Evolutionary conservation across 352 stramenopile genomes (phyloP), one percentile per base, ranked within the genome.

Genomic region (Globisporangium nagaii): DNA sequence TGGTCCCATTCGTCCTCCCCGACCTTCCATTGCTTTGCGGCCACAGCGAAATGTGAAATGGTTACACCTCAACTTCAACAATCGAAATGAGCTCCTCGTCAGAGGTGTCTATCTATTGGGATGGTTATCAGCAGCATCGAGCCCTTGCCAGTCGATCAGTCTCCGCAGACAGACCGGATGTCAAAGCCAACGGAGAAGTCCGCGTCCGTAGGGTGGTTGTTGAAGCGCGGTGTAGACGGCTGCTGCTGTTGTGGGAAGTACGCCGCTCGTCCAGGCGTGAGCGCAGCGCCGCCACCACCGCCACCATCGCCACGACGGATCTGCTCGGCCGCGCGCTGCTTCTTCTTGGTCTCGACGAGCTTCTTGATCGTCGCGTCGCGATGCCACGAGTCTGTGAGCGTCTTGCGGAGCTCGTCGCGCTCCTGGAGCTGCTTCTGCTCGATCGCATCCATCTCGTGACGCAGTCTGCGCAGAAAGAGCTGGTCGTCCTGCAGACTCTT

Each of bases 131-230:
- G 13, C 11, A 35, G 22, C 28, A 31, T 37, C 12, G 5, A 37
- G 15, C n/a, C 32, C 34, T 39, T 39, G 5, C 8, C 34, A 39
- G 8, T n/a, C 19, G 36, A 15, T 65, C 37, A 75, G n/a, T 72
- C 68, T 0, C 17, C 60, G 52, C 65, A 77, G 19, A 81, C 62
- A 3, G 75, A 85, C 0, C 76, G 79, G 50, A 88, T 83, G 62
- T 90, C 76, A 41, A 88, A 90, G 22, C 79, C 79, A 3, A 90
- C 79, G 0, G 79, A 90, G 58, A 72, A 90, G 48, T 90, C 73
- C 31, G 72, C 63, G 4, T 70, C 65, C 24, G 13, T n/a, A 37
- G 17, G 30, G 11, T 27, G 27, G 15, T 36, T 40, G 17, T 28
- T 36, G 37, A 35, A 40, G 28, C 58, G 46, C 30, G 71, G 59